Conservation (phyloP, 2,329 filamentous ascomycete genomes). For the Xylariales sp. region DNA sequence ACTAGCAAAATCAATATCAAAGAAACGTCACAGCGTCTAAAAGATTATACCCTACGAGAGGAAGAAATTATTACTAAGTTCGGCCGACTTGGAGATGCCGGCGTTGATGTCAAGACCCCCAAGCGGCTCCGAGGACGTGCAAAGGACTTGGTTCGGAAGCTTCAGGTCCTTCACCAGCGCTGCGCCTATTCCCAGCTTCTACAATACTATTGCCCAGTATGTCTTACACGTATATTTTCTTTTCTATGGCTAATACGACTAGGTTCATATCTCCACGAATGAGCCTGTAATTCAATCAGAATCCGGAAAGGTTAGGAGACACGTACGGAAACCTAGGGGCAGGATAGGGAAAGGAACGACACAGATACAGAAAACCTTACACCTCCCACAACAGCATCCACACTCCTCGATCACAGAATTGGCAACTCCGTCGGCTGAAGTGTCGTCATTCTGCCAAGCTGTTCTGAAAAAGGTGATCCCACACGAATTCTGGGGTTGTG, state of each 20-base stretch:
- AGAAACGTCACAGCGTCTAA: conserved; percentile 78
- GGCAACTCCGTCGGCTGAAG: conserved; percentile 73
- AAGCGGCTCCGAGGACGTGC: conserved; percentile 75
- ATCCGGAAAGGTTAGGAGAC: conserved; percentile 22
- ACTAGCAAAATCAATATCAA: conserved; percentile 72
- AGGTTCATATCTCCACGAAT: conserved; percentile 38
- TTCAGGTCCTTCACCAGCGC: conserved; percentile 76
- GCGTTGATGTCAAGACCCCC: conserved; percentile 58
- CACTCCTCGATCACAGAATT: conserved; percentile 69
- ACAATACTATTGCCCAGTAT: conserved; percentile 79
- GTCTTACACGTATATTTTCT: conserved; percentile 13
- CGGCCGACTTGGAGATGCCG: conserved; percentile 45
- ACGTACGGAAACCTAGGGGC: conserved; percentile 33
- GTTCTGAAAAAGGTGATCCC: conserved; percentile 80
- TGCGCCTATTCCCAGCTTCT: conserved; percentile 86
- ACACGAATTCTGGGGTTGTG: conserved; percentile 76
- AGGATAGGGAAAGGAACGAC: conserved; percentile 32
- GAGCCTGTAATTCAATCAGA: conserved; percentile 27
- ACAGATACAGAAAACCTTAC: conserved; percentile 38
- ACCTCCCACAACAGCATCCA: conserved; percentile 54
- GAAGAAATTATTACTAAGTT: conserved; percentile 73
- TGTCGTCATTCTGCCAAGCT: conserved; percentile 89
- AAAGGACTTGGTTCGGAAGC: conserved; percentile 69
- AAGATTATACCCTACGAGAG: conserved; percentile 88
- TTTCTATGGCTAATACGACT: conserved; percentile 34